phyloP scores from a whole-genome alignment of 129 eudicot species.

The Kitagawia praeruptora region DNA sequence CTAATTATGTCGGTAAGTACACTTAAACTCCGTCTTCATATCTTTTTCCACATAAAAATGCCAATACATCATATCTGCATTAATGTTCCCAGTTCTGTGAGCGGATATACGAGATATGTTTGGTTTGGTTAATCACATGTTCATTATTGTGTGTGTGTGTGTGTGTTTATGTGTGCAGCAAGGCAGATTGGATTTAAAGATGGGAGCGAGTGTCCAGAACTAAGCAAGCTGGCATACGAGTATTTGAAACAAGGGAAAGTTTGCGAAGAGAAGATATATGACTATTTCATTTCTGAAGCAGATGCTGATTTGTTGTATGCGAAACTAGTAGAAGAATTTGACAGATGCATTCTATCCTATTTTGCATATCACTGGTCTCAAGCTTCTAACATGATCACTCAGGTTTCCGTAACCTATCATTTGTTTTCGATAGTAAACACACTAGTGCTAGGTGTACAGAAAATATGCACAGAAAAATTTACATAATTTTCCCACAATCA shows the following conservation, averaged over 20 bases:
- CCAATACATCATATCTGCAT: too few relatives aligned
- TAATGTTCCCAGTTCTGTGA: too few relatives aligned
- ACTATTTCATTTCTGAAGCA: slow-evolving; percentile 43
- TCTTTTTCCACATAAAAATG: too few relatives aligned
- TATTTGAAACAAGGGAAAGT: slow-evolving; percentile 49
- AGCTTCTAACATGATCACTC: slow-evolving; percentile 44
- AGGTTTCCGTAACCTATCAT: slow-evolving; percentile 23
- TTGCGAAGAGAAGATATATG: slow-evolving; percentile 35
- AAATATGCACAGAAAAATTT: too few relatives aligned
- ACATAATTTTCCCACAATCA: too few relatives aligned
- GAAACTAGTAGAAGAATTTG: slow-evolving; percentile 67
- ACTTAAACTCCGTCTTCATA: not conserved
- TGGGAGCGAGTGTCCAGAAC: slow-evolving; percentile 57
- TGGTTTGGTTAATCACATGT: too few relatives aligned
- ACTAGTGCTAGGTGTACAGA: too few relatives aligned
- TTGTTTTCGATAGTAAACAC: too few relatives aligned
- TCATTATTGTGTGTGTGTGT: too few relatives aligned
- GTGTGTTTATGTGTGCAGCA: slow-evolving; percentile 31
- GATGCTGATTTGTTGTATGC: slow-evolving; percentile 41
- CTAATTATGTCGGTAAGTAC: slow-evolving; percentile 65
- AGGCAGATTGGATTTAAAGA: slow-evolving; percentile 79
- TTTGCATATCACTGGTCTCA: slow-evolving; percentile 76
- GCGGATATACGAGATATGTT: too few relatives aligned
- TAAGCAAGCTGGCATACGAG: slow-evolving; percentile 53
- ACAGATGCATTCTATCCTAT: slow-evolving; percentile 72